Percentiles rank a stretch among this genome's conserved stretches.
These are phyloP conservation scores for Termitomyces sp. DNA, from an alignment of 768 basidiomycete species.

Conservation along the genomic window DNA sequence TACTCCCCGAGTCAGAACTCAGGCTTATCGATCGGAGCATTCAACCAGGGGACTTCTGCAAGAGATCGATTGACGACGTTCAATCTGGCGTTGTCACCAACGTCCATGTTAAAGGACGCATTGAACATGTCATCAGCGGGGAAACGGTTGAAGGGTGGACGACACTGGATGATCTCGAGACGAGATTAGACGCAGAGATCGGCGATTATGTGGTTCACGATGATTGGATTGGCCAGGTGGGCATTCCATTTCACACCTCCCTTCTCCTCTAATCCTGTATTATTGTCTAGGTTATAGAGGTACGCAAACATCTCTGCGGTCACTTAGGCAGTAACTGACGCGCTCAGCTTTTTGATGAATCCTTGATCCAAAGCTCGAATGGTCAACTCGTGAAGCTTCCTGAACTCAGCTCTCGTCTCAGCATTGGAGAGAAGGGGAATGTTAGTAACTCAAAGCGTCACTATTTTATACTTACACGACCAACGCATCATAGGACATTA, in stretches of 20 bases:
- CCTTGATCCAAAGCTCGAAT: constrained; percentile 63
- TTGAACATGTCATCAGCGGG: constrained; percentile 73
- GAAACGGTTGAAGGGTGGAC: constrained; percentile 62
- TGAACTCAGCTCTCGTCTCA: constrained; percentile 72
- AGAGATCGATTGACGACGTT: constrained; percentile 70
- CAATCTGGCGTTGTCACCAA: constrained; percentile 73
- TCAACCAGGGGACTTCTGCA: constrained; percentile 78
- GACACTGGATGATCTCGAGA: constrained; percentile 51
- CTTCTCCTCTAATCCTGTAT: not conserved
- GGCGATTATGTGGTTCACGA: constrained; percentile 81
- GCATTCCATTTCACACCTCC: constrained; percentile 16
- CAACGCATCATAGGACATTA: constrained; percentile 50
- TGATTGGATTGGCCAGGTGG: constrained; percentile 89
- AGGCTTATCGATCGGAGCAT: constrained; percentile 73
- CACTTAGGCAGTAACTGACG: constrained; percentile 55
- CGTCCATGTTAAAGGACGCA: constrained; percentile 55
- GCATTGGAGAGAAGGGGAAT: constrained; percentile 71
- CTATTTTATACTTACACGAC: constrained; percentile 2
- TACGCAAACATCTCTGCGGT: constrained; percentile 32
- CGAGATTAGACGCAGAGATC: constrained; percentile 58
- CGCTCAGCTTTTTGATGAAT: constrained; percentile 77
- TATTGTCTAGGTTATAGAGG: constrained; percentile 2
- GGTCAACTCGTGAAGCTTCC: constrained; percentile 68
- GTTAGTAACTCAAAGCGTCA: constrained; percentile 36
- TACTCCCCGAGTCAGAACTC: constrained; percentile 67